Percentiles rank a stretch among this genome's conserved stretches.
Evolutionary conservation across 2,329 filamentous ascomycete species (phyloP).

Genomic region (Thermothelomyces thermophilus): DNA sequence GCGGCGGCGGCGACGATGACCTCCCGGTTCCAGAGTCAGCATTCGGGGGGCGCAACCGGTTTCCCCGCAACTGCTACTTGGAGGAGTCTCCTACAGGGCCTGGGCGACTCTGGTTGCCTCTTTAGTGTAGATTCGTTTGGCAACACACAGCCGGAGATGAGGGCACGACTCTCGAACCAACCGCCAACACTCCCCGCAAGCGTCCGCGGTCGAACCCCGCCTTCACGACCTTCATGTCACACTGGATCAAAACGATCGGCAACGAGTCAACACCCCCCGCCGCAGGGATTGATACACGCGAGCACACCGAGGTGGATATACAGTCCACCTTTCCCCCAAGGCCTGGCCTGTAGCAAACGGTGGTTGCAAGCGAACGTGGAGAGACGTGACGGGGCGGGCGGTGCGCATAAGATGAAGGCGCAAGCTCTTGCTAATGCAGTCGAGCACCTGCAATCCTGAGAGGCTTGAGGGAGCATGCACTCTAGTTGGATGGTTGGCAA

Average conservation of each 20-base stretch:
- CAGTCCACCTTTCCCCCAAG: not conserved
- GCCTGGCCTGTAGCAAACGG: not conserved
- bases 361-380: not conserved
- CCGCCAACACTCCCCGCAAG: not conserved
- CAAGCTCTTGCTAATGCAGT: too few relatives aligned
- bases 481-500: not conserved
- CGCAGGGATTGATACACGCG: not conserved
- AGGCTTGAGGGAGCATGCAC: not conserved
- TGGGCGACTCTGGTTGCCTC: too few relatives aligned
- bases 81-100: too few relatives aligned
- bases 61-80: not conserved
- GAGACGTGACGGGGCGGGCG: not conserved
- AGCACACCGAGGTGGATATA: not conserved
- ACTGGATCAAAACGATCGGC: not conserved
- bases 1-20: not conserved
- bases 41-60: not conserved
- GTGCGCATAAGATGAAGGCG: not conserved
- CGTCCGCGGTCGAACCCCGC: not conserved
- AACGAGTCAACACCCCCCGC: not conserved
- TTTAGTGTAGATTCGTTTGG: too few relatives aligned
- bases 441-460: not conserved
- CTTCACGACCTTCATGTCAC: not conserved
- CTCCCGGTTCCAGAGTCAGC: slow-evolving; percentile 15
- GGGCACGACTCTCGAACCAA: not conserved
- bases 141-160: not conserved